Conservation (phyloP, 169 alveolate species). For the Eimeria sp. region DNA sequence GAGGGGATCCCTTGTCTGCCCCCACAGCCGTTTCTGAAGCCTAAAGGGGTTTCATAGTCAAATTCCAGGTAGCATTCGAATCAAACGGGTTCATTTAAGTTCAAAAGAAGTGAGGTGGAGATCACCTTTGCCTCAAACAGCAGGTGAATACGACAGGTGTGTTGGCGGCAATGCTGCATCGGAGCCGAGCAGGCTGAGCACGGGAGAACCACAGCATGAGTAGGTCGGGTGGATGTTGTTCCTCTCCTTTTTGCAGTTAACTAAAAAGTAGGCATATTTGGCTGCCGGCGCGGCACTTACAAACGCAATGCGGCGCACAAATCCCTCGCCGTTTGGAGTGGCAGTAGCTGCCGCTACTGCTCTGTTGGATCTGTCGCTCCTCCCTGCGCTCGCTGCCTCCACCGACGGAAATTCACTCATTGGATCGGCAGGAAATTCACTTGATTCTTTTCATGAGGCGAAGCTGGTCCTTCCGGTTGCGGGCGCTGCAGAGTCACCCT, state of each 20-base stretch:
- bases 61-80: conserved; percentile 11
- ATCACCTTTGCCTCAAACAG: neutral
- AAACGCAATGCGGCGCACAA: neutral
- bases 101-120: neutral
- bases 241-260: neutral
- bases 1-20: conserved; percentile 14
- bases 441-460: neutral
- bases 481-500: neutral
- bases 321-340: neutral
- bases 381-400: neutral
- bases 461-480: neutral
- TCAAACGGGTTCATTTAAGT: neutral
- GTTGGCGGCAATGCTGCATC: neutral
- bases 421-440: neutral
- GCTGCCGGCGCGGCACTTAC: neutral
- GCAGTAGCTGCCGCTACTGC: neutral
- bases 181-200: conserved; percentile 16
- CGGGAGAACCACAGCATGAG: neutral
- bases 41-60: conserved; percentile 3
- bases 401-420: neutral
- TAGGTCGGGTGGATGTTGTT: neutral
- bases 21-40: conserved; percentile 6
- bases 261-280: neutral
- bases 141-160: conserved; percentile 5
- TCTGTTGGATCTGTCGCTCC: neutral